A percentile compares a stretch with the other conserved stretches of the same genome.
phyloP scores from a whole-genome alignment of 2,329 filamentous ascomycete species.

The Epicoccum sorghinum region DNA sequence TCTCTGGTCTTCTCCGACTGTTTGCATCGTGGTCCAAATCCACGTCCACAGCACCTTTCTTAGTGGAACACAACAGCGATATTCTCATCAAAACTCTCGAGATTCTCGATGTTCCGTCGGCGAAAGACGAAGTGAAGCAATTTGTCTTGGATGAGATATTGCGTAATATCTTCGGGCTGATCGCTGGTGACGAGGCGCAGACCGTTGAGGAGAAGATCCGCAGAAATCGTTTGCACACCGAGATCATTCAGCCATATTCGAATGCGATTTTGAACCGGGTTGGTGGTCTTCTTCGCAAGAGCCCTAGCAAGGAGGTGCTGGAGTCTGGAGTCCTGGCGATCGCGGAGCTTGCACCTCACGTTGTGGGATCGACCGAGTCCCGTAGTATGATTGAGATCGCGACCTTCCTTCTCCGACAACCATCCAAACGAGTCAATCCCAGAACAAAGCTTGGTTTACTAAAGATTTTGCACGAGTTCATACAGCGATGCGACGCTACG shows the following conservation, averaged over 20 bases:
- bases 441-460: slow-evolving; percentile 83
- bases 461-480: slow-evolving; percentile 79
- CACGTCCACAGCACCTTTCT: slow-evolving; percentile 69
- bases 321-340: slow-evolving; percentile 80
- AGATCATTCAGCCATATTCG: slow-evolving; percentile 69
- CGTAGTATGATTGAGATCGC: slow-evolving; percentile 80
- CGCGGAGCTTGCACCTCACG: slow-evolving; percentile 66
- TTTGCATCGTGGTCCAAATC: slow-evolving; percentile 81
- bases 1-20: slow-evolving; percentile 81
- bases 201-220: slow-evolving; percentile 61
- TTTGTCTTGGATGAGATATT: slow-evolving; percentile 79
- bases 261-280: slow-evolving; percentile 66
- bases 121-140: slow-evolving; percentile 84
- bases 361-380: slow-evolving; percentile 61
- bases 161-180: slow-evolving; percentile 50
- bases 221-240: slow-evolving; percentile 46
- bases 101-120: slow-evolving; percentile 72
- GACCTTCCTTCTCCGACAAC: slow-evolving; percentile 81
- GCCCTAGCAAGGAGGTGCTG: slow-evolving; percentile 73
- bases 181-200: slow-evolving; percentile 10
- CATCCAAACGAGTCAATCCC: slow-evolving; percentile 80
- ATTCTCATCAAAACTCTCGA: slow-evolving; percentile 75
- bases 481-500: slow-evolving; percentile 67
- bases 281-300: slow-evolving; percentile 60
- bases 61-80: slow-evolving; percentile 65